These are phyloP conservation scores for Heritiera littoralis DNA, from an alignment of 345 rosid species.

Conservation along the genomic window DNA sequence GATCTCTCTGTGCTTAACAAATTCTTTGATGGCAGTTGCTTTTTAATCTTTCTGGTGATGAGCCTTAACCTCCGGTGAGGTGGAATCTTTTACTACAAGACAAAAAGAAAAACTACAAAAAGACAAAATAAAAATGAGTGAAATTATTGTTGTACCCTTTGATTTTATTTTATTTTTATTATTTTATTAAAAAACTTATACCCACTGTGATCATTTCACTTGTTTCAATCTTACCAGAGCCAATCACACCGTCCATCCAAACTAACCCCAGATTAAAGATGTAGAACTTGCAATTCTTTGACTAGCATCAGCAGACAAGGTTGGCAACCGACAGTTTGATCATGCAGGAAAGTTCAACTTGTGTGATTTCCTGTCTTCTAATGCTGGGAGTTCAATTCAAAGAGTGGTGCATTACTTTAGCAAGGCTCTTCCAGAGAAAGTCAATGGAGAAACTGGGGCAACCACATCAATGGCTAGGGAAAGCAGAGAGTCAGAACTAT, in stretches of 20 bases:
- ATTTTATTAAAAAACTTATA: too few species aligned
- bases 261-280: background rate
- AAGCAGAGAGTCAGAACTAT: background rate
- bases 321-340: slow-evolving; percentile 28
- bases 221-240: too few species aligned
- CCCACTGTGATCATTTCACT: too few species aligned
- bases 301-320: slow-evolving; percentile 38
- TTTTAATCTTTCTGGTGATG: slow-evolving; percentile 28
- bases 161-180: too few species aligned
- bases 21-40: slow-evolving; percentile 2
- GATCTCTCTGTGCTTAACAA: slow-evolving; percentile 14
- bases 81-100: too few species aligned
- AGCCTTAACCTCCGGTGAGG: too few species aligned
- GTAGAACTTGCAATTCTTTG: slow-evolving; percentile 35
- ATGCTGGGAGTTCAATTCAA: background rate
- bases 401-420: slow-evolving; percentile 4
- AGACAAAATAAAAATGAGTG: too few species aligned
- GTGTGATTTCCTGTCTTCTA: slow-evolving; percentile 28
- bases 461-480: slow-evolving; percentile 7
- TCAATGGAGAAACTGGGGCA: slow-evolving; percentile 28
- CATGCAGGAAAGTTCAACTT: slow-evolving; percentile 19
- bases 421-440: slow-evolving; percentile 13
- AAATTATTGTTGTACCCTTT: too few species aligned
- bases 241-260: too few species aligned
- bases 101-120: too few species aligned